These are phyloP conservation scores for Pythium periplocum DNA, from an alignment of 352 stramenopile genomes.

Conservation along the genomic window DNA sequence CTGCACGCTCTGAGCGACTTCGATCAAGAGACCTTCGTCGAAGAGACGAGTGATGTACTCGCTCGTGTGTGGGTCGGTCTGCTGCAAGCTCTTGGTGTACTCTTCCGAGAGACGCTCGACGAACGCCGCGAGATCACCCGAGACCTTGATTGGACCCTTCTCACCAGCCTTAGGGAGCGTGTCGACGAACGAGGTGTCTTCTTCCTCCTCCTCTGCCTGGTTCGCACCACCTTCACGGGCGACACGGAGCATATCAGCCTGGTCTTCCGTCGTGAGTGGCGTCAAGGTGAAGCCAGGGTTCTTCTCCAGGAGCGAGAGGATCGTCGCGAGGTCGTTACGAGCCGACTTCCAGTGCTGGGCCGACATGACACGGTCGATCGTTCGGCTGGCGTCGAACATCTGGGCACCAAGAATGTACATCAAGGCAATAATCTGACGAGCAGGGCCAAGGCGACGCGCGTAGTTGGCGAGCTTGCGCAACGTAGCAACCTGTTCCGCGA, in stretches of 20 bases:
- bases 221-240: conserved; percentile 65
- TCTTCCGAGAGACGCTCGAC: conserved; percentile 94
- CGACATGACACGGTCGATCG: conserved; percentile 86
- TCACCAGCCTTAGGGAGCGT: conserved; percentile 59
- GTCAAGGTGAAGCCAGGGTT: conserved; percentile 76
- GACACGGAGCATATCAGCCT: conserved; percentile 77
- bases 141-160: conserved; percentile 85
- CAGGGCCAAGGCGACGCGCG: conserved; percentile 63
- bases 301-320: conserved; percentile 76
- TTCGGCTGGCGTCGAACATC: conserved; percentile 78
- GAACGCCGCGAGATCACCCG: conserved; percentile 84
- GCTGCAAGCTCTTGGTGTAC: conserved; percentile 98
- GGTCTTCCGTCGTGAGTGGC: conserved; percentile 73
- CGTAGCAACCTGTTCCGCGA: conserved; percentile 58
- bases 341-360: conserved; percentile 71
- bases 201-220: conserved; percentile 78
- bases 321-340: conserved; percentile 51
- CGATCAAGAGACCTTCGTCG: conserved; percentile 91
- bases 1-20: conserved; percentile 84
- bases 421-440: conserved; percentile 65
- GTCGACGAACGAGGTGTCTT: conserved; percentile 81
- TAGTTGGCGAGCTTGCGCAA: conserved; percentile 82
- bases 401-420: conserved; percentile 82
- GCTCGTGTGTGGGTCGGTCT: conserved; percentile 93
- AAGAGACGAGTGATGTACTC: conserved; percentile 94